Evolutionary conservation across 1,284 basidiomycete genomes (phyloP).

Genomic region (Prillingera fragicola): DNA sequence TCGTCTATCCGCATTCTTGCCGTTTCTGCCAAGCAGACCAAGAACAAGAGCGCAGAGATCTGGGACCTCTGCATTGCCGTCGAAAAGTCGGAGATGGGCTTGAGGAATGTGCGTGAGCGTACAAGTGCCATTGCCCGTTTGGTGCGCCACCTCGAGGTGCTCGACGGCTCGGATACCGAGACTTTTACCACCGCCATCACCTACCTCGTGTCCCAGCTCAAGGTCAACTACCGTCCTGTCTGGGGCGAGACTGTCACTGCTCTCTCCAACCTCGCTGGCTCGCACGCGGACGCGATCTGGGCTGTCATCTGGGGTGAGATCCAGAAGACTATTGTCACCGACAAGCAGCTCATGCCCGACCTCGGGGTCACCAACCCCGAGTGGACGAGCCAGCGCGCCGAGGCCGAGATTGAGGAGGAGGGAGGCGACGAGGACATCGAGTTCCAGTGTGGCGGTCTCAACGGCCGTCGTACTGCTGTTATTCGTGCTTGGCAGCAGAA

Average conservation of each 20-base stretch:
- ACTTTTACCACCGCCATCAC: conserved; percentile 16
- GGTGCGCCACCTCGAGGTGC: conserved; percentile 27
- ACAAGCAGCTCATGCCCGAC: conserved; percentile 21
- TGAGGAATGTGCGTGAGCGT: conserved; percentile 74
- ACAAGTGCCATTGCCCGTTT: conserved; percentile 58
- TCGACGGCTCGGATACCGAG: conserved; percentile 16
- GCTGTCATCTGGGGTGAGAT: conserved; percentile 61
- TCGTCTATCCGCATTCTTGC: conserved; percentile 46
- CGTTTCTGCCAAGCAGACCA: conserved; percentile 15
- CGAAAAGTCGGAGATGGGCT: conserved; percentile 66
- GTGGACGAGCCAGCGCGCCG: conserved; percentile 25
- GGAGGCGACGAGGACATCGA: conserved; percentile 40
- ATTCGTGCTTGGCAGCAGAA: conserved; percentile 23
- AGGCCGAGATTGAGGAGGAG: conserved; percentile 10
- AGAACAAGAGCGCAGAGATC: conserved; percentile 33
- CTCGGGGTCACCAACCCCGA: conserved; percentile 30
- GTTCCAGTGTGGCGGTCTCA: conserved; percentile 38
- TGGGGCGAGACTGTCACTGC: conserved; percentile 76
- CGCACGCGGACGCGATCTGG: conserved; percentile 70
- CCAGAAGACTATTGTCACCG: conserved; percentile 34
- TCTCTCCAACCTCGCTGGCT: conserved; percentile 57
- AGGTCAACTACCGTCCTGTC: conserved; percentile 81
- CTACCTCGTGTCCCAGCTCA: conserved; percentile 59
- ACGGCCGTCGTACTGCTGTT: conserved; percentile 19
- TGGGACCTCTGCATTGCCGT: conserved; percentile 63